Base-by-base conservation (phyloP, 306 rosid genomes). In the Prunus dulcis region DNA sequence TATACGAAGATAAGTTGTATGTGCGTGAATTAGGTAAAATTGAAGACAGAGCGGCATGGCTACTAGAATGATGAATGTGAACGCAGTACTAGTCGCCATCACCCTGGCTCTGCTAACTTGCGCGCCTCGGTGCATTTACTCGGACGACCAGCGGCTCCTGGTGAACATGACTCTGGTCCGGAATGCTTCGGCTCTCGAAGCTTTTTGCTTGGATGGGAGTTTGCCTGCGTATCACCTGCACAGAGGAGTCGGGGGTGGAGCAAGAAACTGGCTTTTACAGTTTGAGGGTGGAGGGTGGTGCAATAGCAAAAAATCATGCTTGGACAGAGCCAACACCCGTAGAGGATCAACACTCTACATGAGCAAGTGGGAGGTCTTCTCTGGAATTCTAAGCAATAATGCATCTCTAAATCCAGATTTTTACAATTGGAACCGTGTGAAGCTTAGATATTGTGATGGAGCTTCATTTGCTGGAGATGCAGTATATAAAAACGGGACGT, bases 371-470 rank as follows among this genome's bases (percentile, higher is more conserved):
- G 9, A 38, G 43, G 43, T 38, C 43, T 38, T 38, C 43, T 38
- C 43, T 38, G 43, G 43, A 38, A 38, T 38, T 38, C 43, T 38
- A 38, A 38, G 43, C 43, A 38, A 38, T 38, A 38, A 38, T 38
- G 43, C 43, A 1, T 38, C 43, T 38, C 43, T 38, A 38, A 38
- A 38, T 38, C 43, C 52, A 96, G 97, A 96, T 80, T 96, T 96
- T 84, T 95, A 92, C 86, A 95, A 92, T 62, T 92, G 98, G 99
- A 96, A 96, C 91, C 92, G 97, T 10, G 99, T 96, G 80, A 96
- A 96, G 84, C 78, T 96, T 69, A 88, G 99, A 84, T 92, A 92
- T 41, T 96, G 99, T 69, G 99, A 96, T 80, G 98, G 98, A 86
- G 99, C 90, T 65, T 96, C 99, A 38, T 96, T 92, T 81, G 87